phyloP scores from a whole-genome alignment of 1,284 basidiomycete genomes.

The Trichosporon coremiiforme region DNA sequence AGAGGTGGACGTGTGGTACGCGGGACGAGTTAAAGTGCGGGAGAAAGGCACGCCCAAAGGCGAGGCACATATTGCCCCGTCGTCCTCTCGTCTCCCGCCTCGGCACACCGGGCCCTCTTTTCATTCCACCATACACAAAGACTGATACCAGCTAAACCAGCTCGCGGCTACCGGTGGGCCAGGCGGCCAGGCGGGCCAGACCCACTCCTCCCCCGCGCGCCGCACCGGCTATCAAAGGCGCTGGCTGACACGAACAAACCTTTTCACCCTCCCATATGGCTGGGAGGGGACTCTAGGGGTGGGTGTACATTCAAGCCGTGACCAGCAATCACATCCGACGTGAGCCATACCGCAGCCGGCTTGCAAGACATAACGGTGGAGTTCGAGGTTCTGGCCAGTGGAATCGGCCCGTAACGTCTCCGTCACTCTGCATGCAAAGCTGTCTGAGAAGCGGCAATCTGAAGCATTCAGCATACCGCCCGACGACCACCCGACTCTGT shows the following conservation, averaged over 20 bases:
- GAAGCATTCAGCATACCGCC: too few species aligned
- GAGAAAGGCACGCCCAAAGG: background rate
- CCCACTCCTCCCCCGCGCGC: background rate
- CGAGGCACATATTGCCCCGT: background rate
- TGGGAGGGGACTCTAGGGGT: background rate
- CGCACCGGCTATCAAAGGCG: background rate
- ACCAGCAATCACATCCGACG: background rate
- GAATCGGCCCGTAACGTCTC: too few species aligned
- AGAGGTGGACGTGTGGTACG: background rate
- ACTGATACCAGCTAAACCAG: too few species aligned
- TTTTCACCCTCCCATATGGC: background rate
- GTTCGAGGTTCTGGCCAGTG: too few species aligned
- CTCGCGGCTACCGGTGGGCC: background rate
- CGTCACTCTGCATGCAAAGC: too few species aligned
- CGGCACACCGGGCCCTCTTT: background rate
- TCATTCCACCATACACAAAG: background rate
- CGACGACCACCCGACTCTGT: too few species aligned
- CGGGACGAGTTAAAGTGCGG: slow-evolving; percentile 9
- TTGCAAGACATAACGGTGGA: too few species aligned
- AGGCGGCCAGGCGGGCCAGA: background rate
- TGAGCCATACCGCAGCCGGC: too few species aligned
- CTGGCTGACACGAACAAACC: background rate
- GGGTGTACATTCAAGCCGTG: too few species aligned
- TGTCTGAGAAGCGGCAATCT: too few species aligned
- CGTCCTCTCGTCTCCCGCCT: too few species aligned